Evolutionary conservation across 2,329 filamentous ascomycete genomes (phyloP).

Genomic region (Xylaria sp.): DNA sequence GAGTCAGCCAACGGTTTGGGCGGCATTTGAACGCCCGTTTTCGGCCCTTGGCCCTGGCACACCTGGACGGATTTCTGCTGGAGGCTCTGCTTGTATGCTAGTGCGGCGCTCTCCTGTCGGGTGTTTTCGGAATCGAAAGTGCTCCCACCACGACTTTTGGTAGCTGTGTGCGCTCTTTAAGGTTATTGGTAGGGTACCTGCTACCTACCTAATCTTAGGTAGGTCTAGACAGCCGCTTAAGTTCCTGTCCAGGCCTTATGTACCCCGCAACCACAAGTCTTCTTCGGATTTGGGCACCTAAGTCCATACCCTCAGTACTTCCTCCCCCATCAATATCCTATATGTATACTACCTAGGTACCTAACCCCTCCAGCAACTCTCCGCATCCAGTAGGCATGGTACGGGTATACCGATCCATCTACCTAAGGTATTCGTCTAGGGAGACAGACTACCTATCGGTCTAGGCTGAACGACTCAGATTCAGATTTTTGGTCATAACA

Average conservation of each 20-base stretch:
- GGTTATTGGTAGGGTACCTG: slow-evolving; percentile 8
- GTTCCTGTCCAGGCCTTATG: slow-evolving; percentile 8
- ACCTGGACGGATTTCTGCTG: not conserved
- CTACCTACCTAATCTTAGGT: not conserved
- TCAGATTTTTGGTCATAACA: not conserved
- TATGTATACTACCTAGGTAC: slow-evolving; percentile 17
- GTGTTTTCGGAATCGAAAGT: slow-evolving; percentile 33
- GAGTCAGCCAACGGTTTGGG: slow-evolving; percentile 32
- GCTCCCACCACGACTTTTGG: not conserved
- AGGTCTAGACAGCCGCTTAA: not conserved
- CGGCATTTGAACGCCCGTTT: slow-evolving; percentile 29
- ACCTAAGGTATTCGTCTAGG: slow-evolving; percentile 21
- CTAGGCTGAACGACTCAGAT: too few relatives aligned
- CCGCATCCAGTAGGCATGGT: too few relatives aligned
- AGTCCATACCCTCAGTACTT: not conserved
- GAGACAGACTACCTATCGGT: not conserved
- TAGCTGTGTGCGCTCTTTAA: slow-evolving; percentile 19
- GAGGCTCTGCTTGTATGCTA: slow-evolving; percentile 8
- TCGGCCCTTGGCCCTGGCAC: slow-evolving; percentile 25
- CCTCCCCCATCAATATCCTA: slow-evolving; percentile 16
- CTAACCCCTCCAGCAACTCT: not conserved
- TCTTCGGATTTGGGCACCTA: slow-evolving; percentile 22
- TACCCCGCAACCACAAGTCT: slow-evolving; percentile 36
- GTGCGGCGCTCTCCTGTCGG: slow-evolving; percentile 23
- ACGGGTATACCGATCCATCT: not conserved